Evolutionary conservation across 495 filamentous ascomycete genomes (phyloP).

Genomic region (Polyplosphaeria fusca): DNA sequence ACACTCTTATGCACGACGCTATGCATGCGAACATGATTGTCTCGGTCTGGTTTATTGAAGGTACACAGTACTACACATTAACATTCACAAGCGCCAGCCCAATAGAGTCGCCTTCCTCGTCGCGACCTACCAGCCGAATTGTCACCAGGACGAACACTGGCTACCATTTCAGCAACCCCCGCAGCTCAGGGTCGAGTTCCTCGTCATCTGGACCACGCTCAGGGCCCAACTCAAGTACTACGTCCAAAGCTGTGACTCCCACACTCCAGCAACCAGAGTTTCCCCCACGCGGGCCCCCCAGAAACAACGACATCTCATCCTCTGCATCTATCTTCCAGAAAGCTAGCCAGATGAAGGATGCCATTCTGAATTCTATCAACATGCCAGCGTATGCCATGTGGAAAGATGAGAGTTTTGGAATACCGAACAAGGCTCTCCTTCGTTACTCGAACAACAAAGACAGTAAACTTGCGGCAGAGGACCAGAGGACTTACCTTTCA

Average conservation of each 20-base stretch:
- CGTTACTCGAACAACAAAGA: slow-evolving; percentile 48
- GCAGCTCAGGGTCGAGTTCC: slow-evolving; percentile 24
- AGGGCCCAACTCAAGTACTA: slow-evolving; percentile 6
- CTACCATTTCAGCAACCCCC: slow-evolving; percentile 22
- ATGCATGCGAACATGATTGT: slow-evolving; percentile 64
- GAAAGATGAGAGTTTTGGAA: slow-evolving; percentile 63
- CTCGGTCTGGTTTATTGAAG: slow-evolving; percentile 59
- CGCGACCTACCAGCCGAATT: slow-evolving; percentile 30
- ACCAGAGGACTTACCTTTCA: slow-evolving; percentile 53
- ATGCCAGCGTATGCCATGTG: slow-evolving; percentile 67
- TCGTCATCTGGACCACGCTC: slow-evolving; percentile 34
- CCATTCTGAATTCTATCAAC: slow-evolving; percentile 63
- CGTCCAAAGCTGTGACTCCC: slow-evolving; percentile 12
- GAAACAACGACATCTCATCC: slow-evolving; percentile 46
- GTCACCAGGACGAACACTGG: slow-evolving; percentile 31
- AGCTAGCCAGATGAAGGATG: slow-evolving; percentile 65
- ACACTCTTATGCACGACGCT: slow-evolving; percentile 36
- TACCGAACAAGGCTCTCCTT: slow-evolving; percentile 61
- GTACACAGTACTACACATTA: slow-evolving; percentile 60
- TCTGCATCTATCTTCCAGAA: slow-evolving; percentile 62
- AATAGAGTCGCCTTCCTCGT: slow-evolving; percentile 12
- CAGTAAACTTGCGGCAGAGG: slow-evolving; percentile 44
- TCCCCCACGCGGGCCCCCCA: slow-evolving; percentile 58
- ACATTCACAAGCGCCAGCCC: slow-evolving; percentile 58
- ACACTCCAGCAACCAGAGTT: slow-evolving; percentile 39